These are phyloP conservation scores for Raphanus hybrid DNA, from an alignment of 441 rosid genomes.

Conservation along the genomic window DNA sequence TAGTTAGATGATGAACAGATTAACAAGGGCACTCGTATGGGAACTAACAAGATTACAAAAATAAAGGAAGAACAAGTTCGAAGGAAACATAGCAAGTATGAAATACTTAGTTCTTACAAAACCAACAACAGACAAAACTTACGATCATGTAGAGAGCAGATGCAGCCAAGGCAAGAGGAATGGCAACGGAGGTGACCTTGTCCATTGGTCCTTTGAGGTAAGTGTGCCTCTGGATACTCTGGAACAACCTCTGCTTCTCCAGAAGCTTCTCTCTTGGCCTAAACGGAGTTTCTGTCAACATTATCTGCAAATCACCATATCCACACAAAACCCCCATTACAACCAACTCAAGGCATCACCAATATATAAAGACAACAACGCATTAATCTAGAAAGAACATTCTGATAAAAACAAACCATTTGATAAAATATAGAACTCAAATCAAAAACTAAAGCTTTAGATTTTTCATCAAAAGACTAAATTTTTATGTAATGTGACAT, in stretches of 20 bases:
- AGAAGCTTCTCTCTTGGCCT: slow-evolving; percentile 80
- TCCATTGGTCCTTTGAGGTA: slow-evolving; percentile 79
- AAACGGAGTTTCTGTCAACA: slow-evolving; percentile 69
- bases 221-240: slow-evolving; percentile 72
- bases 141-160: slow-evolving; percentile 66
- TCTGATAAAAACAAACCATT: neutral
- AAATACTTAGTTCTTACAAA: no score
- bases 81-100: neutral
- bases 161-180: slow-evolving; percentile 73
- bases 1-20: slow-evolving; percentile 2
- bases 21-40: neutral
- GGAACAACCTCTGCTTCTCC: slow-evolving; percentile 75
- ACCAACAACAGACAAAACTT: no score
- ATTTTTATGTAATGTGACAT: no score
- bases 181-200: slow-evolving; percentile 79
- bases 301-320: slow-evolving; percentile 37
- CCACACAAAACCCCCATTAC: slow-evolving; percentile 27
- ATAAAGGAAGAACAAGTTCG: neutral
- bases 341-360: neutral
- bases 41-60: neutral
- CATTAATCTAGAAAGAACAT: neutral
- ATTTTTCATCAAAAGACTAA: no score
- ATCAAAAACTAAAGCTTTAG: no score
- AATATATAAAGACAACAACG: neutral
- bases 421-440: neutral